Conservation (phyloP, 2,329 filamentous ascomycete genomes). For the Mycocentrospora acerina region DNA sequence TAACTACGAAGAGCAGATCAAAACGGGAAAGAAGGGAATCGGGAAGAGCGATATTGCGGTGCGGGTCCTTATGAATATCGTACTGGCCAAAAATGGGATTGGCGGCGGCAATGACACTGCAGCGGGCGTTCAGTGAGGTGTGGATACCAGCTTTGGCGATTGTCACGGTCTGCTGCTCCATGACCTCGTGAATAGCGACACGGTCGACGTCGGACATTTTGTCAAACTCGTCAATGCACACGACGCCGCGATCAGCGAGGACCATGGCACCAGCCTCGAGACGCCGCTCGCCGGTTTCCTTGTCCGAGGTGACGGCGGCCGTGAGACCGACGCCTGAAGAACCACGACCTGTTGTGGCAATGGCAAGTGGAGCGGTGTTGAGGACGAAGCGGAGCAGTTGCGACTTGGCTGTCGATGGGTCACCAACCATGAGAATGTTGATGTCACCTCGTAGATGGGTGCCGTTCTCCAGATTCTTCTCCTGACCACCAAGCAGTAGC, state of each 20-base stretch:
- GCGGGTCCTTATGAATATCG: conserved; percentile 96
- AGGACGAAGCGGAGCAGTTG: conserved; percentile 94
- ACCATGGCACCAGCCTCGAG: conserved; percentile 99
- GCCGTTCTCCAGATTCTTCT: conserved; percentile 98
- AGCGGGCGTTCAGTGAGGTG: conserved; percentile 93
- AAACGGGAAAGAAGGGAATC: conserved; percentile 98
- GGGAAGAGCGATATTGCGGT: conserved; percentile 96
- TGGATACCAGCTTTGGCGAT: conserved; percentile 99
- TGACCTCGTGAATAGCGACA: conserved; percentile 99
- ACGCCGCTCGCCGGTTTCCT: conserved; percentile 92
- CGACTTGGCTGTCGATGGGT: conserved; percentile 98
- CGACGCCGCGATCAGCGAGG: conserved; percentile 91
- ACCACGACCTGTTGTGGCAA: conserved; percentile 93
- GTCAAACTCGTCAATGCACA: conserved; percentile 99
- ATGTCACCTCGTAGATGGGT: conserved; percentile 98
- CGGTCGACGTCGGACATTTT: conserved; percentile 99
- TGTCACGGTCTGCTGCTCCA: conserved; percentile 99
- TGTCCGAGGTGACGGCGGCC: conserved; percentile 92
- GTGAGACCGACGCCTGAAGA: conserved; percentile 98
- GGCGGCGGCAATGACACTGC: conserved; percentile 92
- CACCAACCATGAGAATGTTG: conserved; percentile 98
- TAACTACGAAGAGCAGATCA: conserved; percentile 95
- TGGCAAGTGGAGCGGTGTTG: conserved; percentile 93
- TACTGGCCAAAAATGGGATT: conserved; percentile 99
- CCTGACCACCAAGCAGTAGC: conserved; percentile 92